Evolutionary conservation across 1,284 basidiomycete species (phyloP), one percentile per base, ranked within the genome.

Genomic region (Ustilago cynodontis): DNA sequence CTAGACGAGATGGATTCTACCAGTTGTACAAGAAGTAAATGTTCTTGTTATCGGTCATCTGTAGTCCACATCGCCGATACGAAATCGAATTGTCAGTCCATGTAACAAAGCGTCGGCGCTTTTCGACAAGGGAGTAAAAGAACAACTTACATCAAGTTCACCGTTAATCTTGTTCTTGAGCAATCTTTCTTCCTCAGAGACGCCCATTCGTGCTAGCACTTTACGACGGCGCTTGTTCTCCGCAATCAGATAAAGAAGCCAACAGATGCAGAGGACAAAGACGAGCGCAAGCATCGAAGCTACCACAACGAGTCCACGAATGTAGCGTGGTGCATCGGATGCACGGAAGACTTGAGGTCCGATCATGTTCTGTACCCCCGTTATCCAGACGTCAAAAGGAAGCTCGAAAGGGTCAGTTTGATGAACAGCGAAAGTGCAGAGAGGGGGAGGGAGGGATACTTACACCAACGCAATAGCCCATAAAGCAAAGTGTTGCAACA

Each of bases 251-350:
- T 70, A 70, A 18, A 56, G 39, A 18, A 64, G 41, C 67, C 67
- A 70, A 9, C 22, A 28, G 26, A 64, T 14, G 61, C 57, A 65
- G 14, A 70, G 61, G 10, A 64, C 52, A 18, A 69, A 64, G 1
- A 59, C 57, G 4, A 69, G 57, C n/a, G 45, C 67, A 24, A 69
- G 57, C 67, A 64, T 64, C 18, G 74, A 71, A 9, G 82, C 78
- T 39, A 79, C 76, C 28, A 74, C 74, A 58, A 77, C 79, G 24
- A 80, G 75, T 5, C 81, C 84, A 8, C 65, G 78, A 20, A 78
- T 75, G 73, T 86, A 86, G 49, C 80, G 78, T 3, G 84, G 84
- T 3, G 84, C 83, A 50, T 85, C 83, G 22, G 80, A 79, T 16
- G 83, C 72, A 49, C 76, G 69, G 73, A 85, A 83, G 5, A 83